Conservation (phyloP, 1,284 basidiomycete genomes). For the Cryptococcus sp. region DNA sequence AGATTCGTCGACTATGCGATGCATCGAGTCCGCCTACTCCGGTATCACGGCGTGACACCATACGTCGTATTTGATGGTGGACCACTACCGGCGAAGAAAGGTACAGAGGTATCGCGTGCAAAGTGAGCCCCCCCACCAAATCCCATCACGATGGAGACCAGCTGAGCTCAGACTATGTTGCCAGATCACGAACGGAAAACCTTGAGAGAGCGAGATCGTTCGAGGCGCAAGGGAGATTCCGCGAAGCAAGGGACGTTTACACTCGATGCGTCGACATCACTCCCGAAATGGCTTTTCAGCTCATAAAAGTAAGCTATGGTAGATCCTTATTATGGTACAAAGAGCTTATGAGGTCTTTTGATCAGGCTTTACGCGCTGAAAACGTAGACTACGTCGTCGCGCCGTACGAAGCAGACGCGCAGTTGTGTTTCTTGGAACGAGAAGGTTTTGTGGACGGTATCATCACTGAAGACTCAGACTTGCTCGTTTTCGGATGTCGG, state of each 20-base stretch:
- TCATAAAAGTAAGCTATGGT: conserved; percentile 77
- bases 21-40: conserved; percentile 82
- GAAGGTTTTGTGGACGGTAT: conserved; percentile 83
- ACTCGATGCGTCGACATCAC: conserved; percentile 93
- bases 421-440: conserved; percentile 88
- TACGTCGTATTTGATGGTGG: conserved; percentile 98
- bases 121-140: conserved; percentile 43
- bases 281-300: conserved; percentile 94
- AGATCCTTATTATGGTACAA: not conserved
- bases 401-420: conserved; percentile 98
- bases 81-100: conserved; percentile 87
- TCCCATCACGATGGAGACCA: not conserved
- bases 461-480: conserved; percentile 96
- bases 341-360: no score
- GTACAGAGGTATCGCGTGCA: conserved; percentile 81
- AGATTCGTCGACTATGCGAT: conserved; percentile 98
- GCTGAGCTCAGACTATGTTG: not conserved
- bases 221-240: conserved; percentile 71
- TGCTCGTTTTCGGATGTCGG: conserved; percentile 93
- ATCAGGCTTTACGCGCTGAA: conserved; percentile 77
- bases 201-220: conserved; percentile 68
- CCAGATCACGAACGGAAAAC: conserved; percentile 54
- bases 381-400: conserved; percentile 84
- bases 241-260: conserved; percentile 82
- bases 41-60: conserved; percentile 80